Base-by-base conservation (phyloP, 176 grass and related monocot species). In the Raddia guianensis region DNA sequence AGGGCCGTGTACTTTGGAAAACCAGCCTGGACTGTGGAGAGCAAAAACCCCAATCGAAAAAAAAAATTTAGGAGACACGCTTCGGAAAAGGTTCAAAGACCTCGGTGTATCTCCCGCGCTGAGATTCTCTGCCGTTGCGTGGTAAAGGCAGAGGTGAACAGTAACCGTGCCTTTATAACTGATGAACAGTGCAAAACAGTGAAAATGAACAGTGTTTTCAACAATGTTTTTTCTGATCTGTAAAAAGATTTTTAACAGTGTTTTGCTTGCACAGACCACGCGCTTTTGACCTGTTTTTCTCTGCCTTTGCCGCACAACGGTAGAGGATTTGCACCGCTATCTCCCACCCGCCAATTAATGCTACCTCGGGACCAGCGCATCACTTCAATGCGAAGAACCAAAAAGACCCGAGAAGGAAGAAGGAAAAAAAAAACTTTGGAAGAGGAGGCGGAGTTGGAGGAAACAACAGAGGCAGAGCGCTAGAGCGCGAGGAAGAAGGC, bases 321-420 rank as follows among this genome's bases (percentile, higher is more conserved):
- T n/a, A n/a, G n/a, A n/a, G n/a, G n/a, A n/a, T n/a, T n/a, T n/a
- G n/a, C n/a, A n/a, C n/a, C n/a, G n/a, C n/a, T 32, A 80, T 72
- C 87, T 59, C 44, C 77, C 82, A 81, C 77, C 82, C 77, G 77
- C 82, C 87, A 89, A 82, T 89, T 89, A 89, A 89, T 89, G 87
- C 77, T 51, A 14, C 66, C 50, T 85, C 43, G 82, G 87, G 82
- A 77, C 82, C 87, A 85, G 82, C 82, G 51, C 71, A 80, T 55
- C 73, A 73, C 87, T 89, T 89, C 83, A 86, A 89, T 89, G 50
- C 83, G 6, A 86, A 60, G 78, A 86, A 78, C 78, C 14, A 85
- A 71, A 72, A 76, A 81, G 72, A 84, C 49, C 46, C 21, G 9
- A 15, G 19, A 18, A 8, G 63, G 3, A 48, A 44, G 37, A 40